Evolutionary conservation across 345 rosid genomes (phyloP).

Genomic region (Mangifera indica): DNA sequence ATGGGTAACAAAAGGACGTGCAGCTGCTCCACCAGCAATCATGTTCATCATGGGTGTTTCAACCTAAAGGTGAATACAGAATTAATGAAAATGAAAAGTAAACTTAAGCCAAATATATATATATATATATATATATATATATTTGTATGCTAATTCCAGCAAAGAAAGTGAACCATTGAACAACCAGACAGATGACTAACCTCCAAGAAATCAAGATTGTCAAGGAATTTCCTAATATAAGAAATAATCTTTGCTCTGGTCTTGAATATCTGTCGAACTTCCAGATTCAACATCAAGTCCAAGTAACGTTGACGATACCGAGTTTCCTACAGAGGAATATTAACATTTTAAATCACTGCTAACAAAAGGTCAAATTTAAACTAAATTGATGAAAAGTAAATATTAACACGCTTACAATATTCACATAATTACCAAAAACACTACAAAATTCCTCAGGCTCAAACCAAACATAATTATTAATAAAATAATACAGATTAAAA

Average conservation of each 20-base stretch:
- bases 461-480: background rate
- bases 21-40: conserved; percentile 99
- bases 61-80: conserved; percentile 41
- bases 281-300: conserved; percentile 80
- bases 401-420: background rate
- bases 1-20: conserved; percentile 91
- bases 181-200: conserved; percentile 32
- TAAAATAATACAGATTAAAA: too few relatives aligned
- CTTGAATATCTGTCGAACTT: conserved; percentile 72
- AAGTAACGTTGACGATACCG: conserved; percentile 89
- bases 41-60: conserved; percentile 99
- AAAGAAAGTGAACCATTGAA: background rate
- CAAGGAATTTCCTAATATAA: conserved; percentile 69
- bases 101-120: background rate
- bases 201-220: conserved; percentile 71
- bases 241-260: conserved; percentile 62
- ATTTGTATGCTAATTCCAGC: background rate
- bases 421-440: background rate
- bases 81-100: background rate
- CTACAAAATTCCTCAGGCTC: background rate
- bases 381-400: background rate
- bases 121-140: background rate
- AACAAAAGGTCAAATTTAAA: background rate
- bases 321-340: conserved; percentile 57
- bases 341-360: background rate